A percentile compares a stretch with the other conserved stretches of the same genome.
These are phyloP conservation scores for Combretum micranthum DNA, from an alignment of 345 rosid genomes.

Conservation along the genomic window DNA sequence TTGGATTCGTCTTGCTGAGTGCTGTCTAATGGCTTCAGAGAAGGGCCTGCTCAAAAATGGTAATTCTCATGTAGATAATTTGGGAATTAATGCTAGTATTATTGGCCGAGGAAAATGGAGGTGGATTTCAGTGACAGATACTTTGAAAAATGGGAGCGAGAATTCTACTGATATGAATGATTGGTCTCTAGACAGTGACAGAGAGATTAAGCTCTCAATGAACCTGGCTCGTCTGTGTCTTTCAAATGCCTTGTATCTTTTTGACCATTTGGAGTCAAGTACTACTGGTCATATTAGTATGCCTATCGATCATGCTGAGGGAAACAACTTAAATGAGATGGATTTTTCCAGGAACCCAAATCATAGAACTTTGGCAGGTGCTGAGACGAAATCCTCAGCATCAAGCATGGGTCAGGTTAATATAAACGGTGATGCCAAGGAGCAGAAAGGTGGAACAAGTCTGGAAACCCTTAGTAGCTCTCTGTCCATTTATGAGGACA, in stretches of 20 bases:
- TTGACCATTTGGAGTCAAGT: constrained; percentile 39
- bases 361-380: constrained; percentile 25
- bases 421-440: constrained; percentile 69
- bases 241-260: constrained; percentile 61
- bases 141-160: constrained; percentile 28
- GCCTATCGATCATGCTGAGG: constrained; percentile 38
- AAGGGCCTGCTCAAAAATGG: constrained; percentile 54
- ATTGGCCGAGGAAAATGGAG: constrained; percentile 96
- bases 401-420: constrained; percentile 42
- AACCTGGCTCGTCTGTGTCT: constrained; percentile 80
- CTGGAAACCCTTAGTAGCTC: constrained; percentile 63
- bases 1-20: constrained; percentile 97
- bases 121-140: constrained; percentile 54
- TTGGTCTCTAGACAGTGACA: constrained; percentile 26
- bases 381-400: constrained; percentile 32
- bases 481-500: constrained; percentile 46
- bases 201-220: constrained; percentile 65
- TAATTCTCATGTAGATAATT: constrained; percentile 28
- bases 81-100: constrained; percentile 54
- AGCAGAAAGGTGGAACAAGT: constrained; percentile 59
- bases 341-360: constrained; percentile 26
- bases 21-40: constrained; percentile 81
- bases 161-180: constrained; percentile 30
- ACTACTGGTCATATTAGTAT: constrained; percentile 26
- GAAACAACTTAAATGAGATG: constrained; percentile 35